Evolutionary conservation across 805 yeast genomes (phyloP), one percentile per base, ranked within the genome.

Genomic region (Torulaspora quercuum): DNA sequence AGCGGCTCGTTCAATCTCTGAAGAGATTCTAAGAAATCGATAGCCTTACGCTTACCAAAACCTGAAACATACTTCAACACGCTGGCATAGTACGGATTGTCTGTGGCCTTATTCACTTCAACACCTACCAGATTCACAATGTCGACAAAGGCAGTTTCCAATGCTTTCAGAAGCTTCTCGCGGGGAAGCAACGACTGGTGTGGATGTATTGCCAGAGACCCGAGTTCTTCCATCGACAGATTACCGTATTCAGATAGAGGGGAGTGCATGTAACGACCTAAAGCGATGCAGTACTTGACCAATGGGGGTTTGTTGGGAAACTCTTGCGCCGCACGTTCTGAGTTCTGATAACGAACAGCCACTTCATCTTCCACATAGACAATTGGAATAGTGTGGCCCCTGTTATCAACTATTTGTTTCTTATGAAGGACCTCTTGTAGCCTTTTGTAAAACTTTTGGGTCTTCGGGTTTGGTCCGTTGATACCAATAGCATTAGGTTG

Each of bases 41-140:
- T 73, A 0, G 97, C 90, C 61, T 92, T 92, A 67, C 98, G 80
- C 33, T 95, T 95, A 27, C 99, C 99, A 42, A 92, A 70, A 15
- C 99, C 99, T 6, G 94, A 77, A 33, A 92, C 76, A 55, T 75
- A 92, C 19, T 79, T 92, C 43, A 92, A 67, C 35, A 78, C 62
- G 21, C 76, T 74, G 3, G 95, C 85, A 42, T 77, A 63, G 52
- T 86, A 84, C 1, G 78, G 68, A 26, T 59, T 59, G 38, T 83
- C 84, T 5, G 87, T 80, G 6, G 96, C 95, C 45, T 82, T 89
- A 52, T 92, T 90, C 52, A 92, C 80, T 49, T 90, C 96, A 17
- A 90, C 84, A 54, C 99, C 98, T 35, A 85, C 95, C 68, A 86
- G 68, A 59, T 90, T 88, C 9, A 85, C 84, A 42, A 82, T 78